phyloP scores from a whole-genome alignment of 169 alveolate genomes.

The Babesia sp. region DNA sequence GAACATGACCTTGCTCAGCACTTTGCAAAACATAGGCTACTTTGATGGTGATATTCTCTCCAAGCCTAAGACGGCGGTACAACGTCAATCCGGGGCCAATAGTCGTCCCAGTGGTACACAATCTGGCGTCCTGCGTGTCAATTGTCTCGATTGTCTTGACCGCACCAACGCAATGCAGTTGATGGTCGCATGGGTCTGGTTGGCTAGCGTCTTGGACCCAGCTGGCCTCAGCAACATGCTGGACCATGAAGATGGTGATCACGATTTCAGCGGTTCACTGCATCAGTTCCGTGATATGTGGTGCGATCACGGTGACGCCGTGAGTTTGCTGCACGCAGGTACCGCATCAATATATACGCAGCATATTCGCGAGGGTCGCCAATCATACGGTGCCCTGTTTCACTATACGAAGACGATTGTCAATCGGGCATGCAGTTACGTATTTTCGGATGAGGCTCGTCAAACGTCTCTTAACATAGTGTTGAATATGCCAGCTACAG shows the following conservation, averaged over 20 bases:
- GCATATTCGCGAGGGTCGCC: slow-evolving; percentile 76
- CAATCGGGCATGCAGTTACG: slow-evolving; percentile 35
- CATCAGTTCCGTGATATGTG: slow-evolving; percentile 72
- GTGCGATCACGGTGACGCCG: slow-evolving; percentile 92
- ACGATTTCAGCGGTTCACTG: slow-evolving; percentile 29
- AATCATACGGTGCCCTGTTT: slow-evolving; percentile 19
- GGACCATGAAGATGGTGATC: slow-evolving; percentile 19
- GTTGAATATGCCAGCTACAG: neutral
- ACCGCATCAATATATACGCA: slow-evolving; percentile 90
- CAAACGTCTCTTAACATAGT: slow-evolving; percentile 23
- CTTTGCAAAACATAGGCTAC: slow-evolving; percentile 46
- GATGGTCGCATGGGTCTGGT: slow-evolving; percentile 83
- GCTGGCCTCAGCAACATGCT: slow-evolving; percentile 29
- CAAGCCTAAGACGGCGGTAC: neutral
- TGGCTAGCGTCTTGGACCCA: slow-evolving; percentile 43
- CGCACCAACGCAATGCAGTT: slow-evolving; percentile 96
- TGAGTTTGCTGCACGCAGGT: slow-evolving; percentile 91
- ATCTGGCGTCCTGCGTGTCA: slow-evolving; percentile 93
- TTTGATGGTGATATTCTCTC: slow-evolving; percentile 21
- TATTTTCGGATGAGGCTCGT: slow-evolving; percentile 45
- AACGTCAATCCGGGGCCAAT: neutral
- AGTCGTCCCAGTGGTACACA: slow-evolving; percentile 65
- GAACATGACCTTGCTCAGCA: slow-evolving; percentile 18
- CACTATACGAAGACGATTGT: slow-evolving; percentile 55
- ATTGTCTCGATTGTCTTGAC: slow-evolving; percentile 97